Percentiles rank a stretch among this genome's conserved stretches.
phyloP scores from a whole-genome alignment of 2,329 filamentous ascomycete species.

The Trichophyton rubrum region DNA sequence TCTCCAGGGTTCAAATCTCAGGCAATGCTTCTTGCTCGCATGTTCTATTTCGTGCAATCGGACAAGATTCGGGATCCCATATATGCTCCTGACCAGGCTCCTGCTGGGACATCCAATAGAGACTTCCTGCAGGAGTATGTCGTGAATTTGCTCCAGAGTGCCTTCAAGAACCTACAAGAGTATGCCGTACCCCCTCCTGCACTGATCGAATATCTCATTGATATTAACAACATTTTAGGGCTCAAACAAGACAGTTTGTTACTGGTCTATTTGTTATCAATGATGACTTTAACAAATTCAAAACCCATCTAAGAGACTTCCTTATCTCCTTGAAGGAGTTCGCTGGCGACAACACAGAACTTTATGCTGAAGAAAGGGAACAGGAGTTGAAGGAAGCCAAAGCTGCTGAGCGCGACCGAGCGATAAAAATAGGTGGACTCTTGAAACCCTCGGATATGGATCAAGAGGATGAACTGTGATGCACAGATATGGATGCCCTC shows the following conservation, averaged over 20 bases:
- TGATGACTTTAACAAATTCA: conserved; percentile 85
- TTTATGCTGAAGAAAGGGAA: conserved; percentile 90
- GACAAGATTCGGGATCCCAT: conserved; percentile 89
- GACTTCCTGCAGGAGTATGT: conserved; percentile 88
- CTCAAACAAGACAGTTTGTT: conserved; percentile 82
- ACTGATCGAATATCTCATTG: conserved; percentile 18
- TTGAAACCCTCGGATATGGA: conserved; percentile 96
- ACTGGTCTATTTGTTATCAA: conserved; percentile 80
- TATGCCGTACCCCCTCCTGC: conserved; percentile 38
- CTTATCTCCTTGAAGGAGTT: conserved; percentile 96
- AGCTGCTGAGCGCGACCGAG: conserved; percentile 76
- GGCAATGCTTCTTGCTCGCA: conserved; percentile 79
- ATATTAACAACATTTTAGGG: conserved; percentile 34
- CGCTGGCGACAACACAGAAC: conserved; percentile 83
- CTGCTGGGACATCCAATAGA: conserved; percentile 70
- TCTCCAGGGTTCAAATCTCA: conserved; percentile 77
- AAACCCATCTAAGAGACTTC: conserved; percentile 90
- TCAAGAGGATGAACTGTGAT: conserved; percentile 59
- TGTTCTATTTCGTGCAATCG: conserved; percentile 88
- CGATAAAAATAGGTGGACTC: conserved; percentile 88
- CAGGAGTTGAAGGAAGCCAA: conserved; percentile 76
- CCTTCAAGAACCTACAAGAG: conserved; percentile 86
- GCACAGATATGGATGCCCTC: background rate
- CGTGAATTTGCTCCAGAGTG: conserved; percentile 67
- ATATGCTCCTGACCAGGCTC: conserved; percentile 72